Conservation (phyloP, 2,329 filamentous ascomycete species). For the Grosmannia penicillata region DNA sequence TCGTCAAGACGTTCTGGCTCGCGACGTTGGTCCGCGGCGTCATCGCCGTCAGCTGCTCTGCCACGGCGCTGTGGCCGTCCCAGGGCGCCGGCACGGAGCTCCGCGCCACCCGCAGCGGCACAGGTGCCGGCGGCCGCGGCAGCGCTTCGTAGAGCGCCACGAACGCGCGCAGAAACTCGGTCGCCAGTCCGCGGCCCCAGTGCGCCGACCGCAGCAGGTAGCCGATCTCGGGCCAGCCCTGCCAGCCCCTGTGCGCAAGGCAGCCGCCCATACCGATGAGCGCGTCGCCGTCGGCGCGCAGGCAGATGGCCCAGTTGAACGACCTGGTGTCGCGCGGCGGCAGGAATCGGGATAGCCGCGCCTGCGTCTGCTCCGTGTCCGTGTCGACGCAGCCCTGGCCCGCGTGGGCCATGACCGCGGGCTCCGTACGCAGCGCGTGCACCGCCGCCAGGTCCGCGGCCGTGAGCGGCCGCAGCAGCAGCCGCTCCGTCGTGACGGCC, state of each 20-base stretch:
- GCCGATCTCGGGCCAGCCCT: conserved; percentile 43
- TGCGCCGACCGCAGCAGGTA: conserved; percentile 38
- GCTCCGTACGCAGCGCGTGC: conserved; percentile 37
- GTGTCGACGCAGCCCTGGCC: conserved; percentile 24
- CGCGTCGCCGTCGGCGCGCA: conserved; percentile 22
- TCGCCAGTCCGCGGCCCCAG: conserved; percentile 43
- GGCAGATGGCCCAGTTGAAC: conserved; percentile 42
- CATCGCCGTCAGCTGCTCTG: conserved; percentile 29
- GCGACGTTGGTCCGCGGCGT: conserved; percentile 32
- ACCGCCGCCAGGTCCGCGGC: conserved; percentile 34
- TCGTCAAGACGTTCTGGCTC: conserved; percentile 41
- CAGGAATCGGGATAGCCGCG: conserved; percentile 24
- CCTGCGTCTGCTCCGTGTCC: conserved; percentile 26
- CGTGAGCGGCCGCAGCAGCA: conserved; percentile 36
- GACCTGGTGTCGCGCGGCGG: conserved; percentile 32
- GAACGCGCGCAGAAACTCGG: conserved; percentile 37
- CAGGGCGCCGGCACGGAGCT: conserved; percentile 17
- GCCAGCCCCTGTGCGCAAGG: conserved; percentile 18
- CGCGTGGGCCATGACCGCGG: conserved; percentile 50
- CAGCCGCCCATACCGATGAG: conserved; percentile 36
- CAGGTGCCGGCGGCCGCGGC: conserved; percentile 28
- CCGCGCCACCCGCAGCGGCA: conserved; percentile 20
- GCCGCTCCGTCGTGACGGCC: conserved; percentile 32
- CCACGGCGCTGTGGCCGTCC: conserved; percentile 13
- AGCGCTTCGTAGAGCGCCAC: conserved; percentile 32